Conservation (phyloP, 2,329 filamentous ascomycete genomes). For the Fusarium solani-melongenae region DNA sequence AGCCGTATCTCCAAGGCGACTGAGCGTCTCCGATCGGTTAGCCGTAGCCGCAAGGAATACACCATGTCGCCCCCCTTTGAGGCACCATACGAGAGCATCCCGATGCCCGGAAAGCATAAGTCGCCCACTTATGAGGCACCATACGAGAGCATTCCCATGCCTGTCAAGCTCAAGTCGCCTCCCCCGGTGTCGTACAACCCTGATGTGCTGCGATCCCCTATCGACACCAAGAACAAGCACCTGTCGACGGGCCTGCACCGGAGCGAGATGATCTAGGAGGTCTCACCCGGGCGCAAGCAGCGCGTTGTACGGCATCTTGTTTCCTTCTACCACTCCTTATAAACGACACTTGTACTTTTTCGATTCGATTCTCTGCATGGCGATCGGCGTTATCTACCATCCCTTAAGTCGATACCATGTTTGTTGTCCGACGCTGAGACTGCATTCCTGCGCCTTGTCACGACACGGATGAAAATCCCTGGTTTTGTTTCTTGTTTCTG, state of each 20-base stretch:
- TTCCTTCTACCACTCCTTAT: conserved; percentile 34
- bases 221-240: conserved; percentile 50
- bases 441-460: conserved; percentile 19
- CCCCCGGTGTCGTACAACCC: conserved; percentile 54
- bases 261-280: conserved; percentile 65
- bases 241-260: conserved; percentile 63
- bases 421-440: conserved; percentile 9
- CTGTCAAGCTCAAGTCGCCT: conserved; percentile 46
- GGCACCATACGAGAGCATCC: conserved; percentile 57
- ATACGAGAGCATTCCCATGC: conserved; percentile 55
- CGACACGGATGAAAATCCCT: not conserved
- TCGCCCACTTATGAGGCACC: conserved; percentile 48
- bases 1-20: conserved; percentile 67
- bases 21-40: conserved; percentile 69
- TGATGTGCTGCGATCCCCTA: conserved; percentile 48
- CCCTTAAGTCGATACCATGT: conserved; percentile 35
- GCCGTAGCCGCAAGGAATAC: conserved; percentile 63
- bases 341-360: conserved; percentile 21
- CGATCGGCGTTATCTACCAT: conserved; percentile 50
- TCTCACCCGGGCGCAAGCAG: conserved; percentile 11
- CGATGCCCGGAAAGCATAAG: conserved; percentile 37
- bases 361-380: conserved; percentile 51
- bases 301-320: conserved; percentile 17
- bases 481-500: conserved; percentile 18
- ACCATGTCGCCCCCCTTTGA: conserved; percentile 42